Evolutionary conservation across 2,329 filamentous ascomycete genomes (phyloP), one percentile per base, ranked within the genome.

Genomic region (Coleophoma cylindrospora): DNA sequence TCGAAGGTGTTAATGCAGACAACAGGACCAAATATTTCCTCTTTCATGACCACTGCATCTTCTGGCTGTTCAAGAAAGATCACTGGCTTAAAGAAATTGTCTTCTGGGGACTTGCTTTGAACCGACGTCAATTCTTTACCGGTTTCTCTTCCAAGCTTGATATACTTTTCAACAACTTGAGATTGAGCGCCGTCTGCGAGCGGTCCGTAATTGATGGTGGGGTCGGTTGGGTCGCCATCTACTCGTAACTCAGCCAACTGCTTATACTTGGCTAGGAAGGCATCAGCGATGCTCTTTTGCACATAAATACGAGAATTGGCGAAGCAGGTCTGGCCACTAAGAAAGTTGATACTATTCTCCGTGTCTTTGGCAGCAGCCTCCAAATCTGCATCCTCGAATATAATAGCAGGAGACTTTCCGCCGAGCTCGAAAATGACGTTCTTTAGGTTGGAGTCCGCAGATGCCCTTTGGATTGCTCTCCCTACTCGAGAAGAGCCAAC

Each of bases 11-110:
- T 73, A 63, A 86, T 79, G 55, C 77, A 72, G 70, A 80, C 83
- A 49, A 86, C 83, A 43, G 83, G 83, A 50, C 83, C 83, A 66
- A 87, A 87, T 67, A 86, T 84, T 67, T 87, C 83, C 66, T 86
- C 81, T 67, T 83, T 77, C 61, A 82, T 75, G 61, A 86, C 85
- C 73, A 80, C 83, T 80, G 85, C 86, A 66, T 84, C 74, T 54
- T 80, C 75, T 47, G 72, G 76, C 54, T 85, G 81, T 62, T 81
- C 78, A 62, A 76, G 77, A 74, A 87, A 86, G 70, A 86, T 80
- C 57, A 82, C 86, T 12, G 83, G 83, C 40, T 80, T 80, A 66
- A 81, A 73, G 12, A 44, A 43, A 12, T n/a, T n/a, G 8, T 19
- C 27, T 17, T 52, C 43, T 8, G 13, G 32, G 9, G 41, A 34